These are phyloP conservation scores for Neurospora sp. DNA, from an alignment of 495 filamentous ascomycete genomes.

Conservation along the genomic window DNA sequence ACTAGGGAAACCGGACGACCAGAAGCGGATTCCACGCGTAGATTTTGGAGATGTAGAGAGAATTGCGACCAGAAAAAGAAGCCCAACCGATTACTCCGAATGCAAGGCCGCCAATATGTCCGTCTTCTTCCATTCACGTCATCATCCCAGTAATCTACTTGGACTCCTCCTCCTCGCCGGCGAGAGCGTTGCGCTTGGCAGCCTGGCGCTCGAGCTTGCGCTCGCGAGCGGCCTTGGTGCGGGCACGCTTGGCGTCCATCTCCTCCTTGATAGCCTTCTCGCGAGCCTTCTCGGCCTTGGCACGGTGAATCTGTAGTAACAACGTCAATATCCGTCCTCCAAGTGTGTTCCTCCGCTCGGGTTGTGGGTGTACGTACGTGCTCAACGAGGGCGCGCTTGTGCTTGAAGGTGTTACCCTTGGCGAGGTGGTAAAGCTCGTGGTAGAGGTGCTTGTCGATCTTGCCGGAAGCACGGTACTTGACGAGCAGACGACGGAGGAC, in stretches of 20 bases:
- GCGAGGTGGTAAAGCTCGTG: slow-evolving; percentile 98
- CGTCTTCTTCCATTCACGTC: slow-evolving; percentile 26
- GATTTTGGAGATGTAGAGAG: slow-evolving; percentile 29
- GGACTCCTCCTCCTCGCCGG: slow-evolving; percentile 62
- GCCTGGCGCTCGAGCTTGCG: slow-evolving; percentile 78
- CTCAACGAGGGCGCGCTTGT: slow-evolving; percentile 98
- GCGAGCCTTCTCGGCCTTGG: slow-evolving; percentile 97
- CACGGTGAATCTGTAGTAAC: slow-evolving; percentile 80
- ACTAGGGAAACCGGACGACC: slow-evolving; percentile 9
- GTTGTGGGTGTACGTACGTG: slow-evolving; percentile 64
- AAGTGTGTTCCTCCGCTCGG: not conserved
- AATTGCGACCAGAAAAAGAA: slow-evolving; percentile 38
- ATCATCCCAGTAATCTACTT: slow-evolving; percentile 24
- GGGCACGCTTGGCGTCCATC: slow-evolving; percentile 98
- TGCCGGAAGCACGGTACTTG: slow-evolving; percentile 98
- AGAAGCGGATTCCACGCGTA: slow-evolving; percentile 15
- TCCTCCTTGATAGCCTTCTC: slow-evolving; percentile 93
- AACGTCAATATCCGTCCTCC: slow-evolving; percentile 8
- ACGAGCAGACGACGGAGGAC: slow-evolving; percentile 97
- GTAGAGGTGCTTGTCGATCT: slow-evolving; percentile 99
- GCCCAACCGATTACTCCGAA: slow-evolving; percentile 47
- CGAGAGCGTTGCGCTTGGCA: slow-evolving; percentile 78
- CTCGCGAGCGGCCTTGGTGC: slow-evolving; percentile 99
- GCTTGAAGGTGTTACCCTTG: slow-evolving; percentile 99
- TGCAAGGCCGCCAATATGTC: slow-evolving; percentile 42